phyloP scores from a whole-genome alignment of 2,329 filamentous ascomycete species.

The Colletotrichum sp. region DNA sequence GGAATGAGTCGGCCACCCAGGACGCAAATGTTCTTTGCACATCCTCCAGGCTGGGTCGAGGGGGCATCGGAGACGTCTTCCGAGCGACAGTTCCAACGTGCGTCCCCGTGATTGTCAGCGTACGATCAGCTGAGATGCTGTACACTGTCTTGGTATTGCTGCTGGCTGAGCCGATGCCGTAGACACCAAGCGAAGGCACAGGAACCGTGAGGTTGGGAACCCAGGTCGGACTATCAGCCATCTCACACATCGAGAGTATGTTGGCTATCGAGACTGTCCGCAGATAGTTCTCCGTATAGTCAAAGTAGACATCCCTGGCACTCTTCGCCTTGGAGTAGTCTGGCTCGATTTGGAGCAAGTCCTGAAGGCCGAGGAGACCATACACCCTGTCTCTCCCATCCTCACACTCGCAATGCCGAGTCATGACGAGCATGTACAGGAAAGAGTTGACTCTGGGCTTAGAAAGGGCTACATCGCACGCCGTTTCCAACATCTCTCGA shows the following conservation, averaged over 20 bases:
- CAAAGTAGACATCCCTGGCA: neutral
- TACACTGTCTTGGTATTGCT: neutral
- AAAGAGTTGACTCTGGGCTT: neutral
- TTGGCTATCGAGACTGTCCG: neutral
- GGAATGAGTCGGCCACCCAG: neutral
- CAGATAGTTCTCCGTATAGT: neutral
- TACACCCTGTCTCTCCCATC: neutral
- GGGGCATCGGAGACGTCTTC: neutral
- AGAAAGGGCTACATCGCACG: accelerated
- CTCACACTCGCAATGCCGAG: neutral
- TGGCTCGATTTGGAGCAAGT: accelerated
- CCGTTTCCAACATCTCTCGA: neutral
- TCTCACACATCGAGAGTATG: neutral
- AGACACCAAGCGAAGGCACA: neutral
- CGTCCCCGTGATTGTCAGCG: neutral
- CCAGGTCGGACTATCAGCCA: neutral
- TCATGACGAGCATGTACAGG: neutral
- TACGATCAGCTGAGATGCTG: neutral
- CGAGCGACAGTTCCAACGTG: neutral
- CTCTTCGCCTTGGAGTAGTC: neutral
- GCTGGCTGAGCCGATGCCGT: neutral
- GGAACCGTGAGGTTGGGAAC: neutral
- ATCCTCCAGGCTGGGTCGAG: neutral
- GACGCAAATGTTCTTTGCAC: neutral
- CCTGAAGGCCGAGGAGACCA: neutral